phyloP scores from a whole-genome alignment of 805 yeast genomes.

The Wickerhamomyces chambardii region DNA sequence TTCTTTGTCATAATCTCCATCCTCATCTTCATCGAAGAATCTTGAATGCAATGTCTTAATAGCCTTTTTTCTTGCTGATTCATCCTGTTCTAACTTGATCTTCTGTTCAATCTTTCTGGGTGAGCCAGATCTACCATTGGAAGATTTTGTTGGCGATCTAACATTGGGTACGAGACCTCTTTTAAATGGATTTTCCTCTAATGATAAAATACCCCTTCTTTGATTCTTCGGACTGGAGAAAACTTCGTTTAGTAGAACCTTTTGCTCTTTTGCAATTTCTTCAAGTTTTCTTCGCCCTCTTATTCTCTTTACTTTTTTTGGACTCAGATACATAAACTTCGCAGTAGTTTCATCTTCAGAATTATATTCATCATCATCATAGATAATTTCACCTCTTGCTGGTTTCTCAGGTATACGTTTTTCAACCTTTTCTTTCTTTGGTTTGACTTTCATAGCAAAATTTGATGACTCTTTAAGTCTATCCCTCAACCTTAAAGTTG shows the following conservation, averaged over 20 bases:
- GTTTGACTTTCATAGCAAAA: too few species aligned
- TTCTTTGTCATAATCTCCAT: constrained; percentile 21
- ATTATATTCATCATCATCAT: constrained; percentile 1
- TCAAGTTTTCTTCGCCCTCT: neutral
- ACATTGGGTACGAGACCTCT: constrained; percentile 19
- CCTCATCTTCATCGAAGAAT: constrained; percentile 18
- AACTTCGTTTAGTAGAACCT: constrained; percentile 9
- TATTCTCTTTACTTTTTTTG: neutral
- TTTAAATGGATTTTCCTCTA: constrained; percentile 20
- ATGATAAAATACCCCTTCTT: constrained; percentile 14
- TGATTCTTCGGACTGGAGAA: constrained; percentile 20
- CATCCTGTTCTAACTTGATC: constrained; percentile 19
- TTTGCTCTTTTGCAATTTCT: constrained; percentile 2
- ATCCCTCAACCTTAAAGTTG: too few species aligned
- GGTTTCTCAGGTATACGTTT: neutral
- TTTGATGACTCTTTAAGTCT: too few species aligned
- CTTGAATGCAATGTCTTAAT: constrained; percentile 16
- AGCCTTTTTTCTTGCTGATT: constrained; percentile 42
- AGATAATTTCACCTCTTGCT: neutral
- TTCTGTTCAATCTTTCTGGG: constrained; percentile 31
- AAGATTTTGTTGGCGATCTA: constrained; percentile 20
- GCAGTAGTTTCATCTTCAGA: neutral
- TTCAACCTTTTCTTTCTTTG: neutral
- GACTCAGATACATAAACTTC: neutral
- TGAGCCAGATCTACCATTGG: constrained; percentile 37